Evolutionary conservation across 1,284 basidiomycete genomes (phyloP).

Genomic region (Leccinum griseonigrum): DNA sequence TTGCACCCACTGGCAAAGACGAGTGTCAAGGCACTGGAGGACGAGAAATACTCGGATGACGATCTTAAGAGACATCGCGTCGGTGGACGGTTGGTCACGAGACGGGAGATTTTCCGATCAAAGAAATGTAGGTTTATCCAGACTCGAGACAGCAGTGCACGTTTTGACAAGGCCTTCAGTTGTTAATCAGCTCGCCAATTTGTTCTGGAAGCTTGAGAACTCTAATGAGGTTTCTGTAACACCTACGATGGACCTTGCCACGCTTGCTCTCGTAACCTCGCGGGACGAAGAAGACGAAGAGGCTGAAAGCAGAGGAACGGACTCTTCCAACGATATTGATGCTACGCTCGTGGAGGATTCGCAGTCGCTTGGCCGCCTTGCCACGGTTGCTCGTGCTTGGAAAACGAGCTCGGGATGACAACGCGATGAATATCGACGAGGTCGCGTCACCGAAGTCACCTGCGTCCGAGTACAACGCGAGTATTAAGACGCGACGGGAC

Average conservation of each 20-base stretch:
- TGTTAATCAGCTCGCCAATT: slow-evolving; percentile 70
- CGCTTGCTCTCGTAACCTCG: slow-evolving; percentile 88
- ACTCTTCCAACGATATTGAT: slow-evolving; percentile 81
- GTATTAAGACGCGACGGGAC: too few species aligned
- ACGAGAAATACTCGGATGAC: slow-evolving; percentile 73
- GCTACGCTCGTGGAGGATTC: slow-evolving; percentile 80
- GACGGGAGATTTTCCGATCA: slow-evolving; percentile 78
- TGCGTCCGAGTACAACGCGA: slow-evolving; percentile 23
- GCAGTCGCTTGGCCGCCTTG: slow-evolving; percentile 34
- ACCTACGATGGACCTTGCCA: slow-evolving; percentile 83
- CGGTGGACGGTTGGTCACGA: slow-evolving; percentile 80
- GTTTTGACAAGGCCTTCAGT: slow-evolving; percentile 46
- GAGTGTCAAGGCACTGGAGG: slow-evolving; percentile 54
- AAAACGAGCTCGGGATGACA: slow-evolving; percentile 61
- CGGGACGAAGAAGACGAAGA: slow-evolving; percentile 88
- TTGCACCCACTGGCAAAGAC: slow-evolving; percentile 59
- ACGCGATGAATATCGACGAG: slow-evolving; percentile 50
- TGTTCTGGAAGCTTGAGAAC: slow-evolving; percentile 79
- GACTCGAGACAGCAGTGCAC: not conserved
- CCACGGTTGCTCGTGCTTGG: slow-evolving; percentile 54
- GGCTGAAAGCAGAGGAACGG: slow-evolving; percentile 65
- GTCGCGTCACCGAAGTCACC: slow-evolving; percentile 35
- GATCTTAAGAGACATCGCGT: slow-evolving; percentile 80
- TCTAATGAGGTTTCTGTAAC: slow-evolving; percentile 69
- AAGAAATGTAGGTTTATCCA: slow-evolving; percentile 64